Percentiles rank a stretch among this genome's conserved stretches.
phyloP scores from a whole-genome alignment of 1,284 basidiomycete genomes.

The Pseudozyma flocculosa region DNA sequence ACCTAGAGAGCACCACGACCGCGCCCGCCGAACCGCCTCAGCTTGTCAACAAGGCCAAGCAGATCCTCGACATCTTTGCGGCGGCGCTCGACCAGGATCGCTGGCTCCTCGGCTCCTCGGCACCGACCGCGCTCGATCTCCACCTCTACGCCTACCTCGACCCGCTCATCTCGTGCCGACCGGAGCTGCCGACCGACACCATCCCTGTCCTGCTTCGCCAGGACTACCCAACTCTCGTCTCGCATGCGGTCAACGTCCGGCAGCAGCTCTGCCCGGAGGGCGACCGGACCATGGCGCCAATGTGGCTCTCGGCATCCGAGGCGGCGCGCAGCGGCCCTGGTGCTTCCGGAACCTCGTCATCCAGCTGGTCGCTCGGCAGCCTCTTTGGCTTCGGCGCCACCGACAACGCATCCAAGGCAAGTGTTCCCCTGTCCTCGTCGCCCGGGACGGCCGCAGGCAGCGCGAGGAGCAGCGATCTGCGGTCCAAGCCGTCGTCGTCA shows the following conservation, averaged over 20 bases:
- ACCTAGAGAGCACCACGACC: too few species aligned
- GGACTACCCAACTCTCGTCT: constrained; percentile 19
- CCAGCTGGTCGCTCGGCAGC: constrained; percentile 14
- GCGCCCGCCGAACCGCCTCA: too few species aligned
- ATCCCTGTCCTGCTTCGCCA: constrained; percentile 15
- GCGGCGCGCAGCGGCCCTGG: not conserved
- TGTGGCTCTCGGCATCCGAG: constrained; percentile 10
- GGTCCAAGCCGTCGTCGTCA: not conserved
- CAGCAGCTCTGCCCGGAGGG: constrained; percentile 13
- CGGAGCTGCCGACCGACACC: constrained; percentile 18
- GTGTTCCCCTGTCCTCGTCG: constrained; percentile 4
- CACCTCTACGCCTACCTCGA: constrained; percentile 39
- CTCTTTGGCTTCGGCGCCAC: not conserved
- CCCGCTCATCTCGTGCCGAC: constrained; percentile 20
- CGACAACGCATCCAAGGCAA: constrained; percentile 20
- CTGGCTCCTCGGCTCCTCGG: constrained; percentile 1
- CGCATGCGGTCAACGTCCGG: constrained; percentile 12
- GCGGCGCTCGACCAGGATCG: constrained; percentile 6
- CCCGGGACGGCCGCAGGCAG: too few species aligned
- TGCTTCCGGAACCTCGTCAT: constrained; percentile 5
- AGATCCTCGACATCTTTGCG: constrained; percentile 21
- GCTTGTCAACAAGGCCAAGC: constrained; percentile 14
- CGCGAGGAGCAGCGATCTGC: constrained; percentile 1
- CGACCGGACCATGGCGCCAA: constrained; percentile 2
- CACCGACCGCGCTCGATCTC: constrained; percentile 12